Conservation (phyloP, 2,329 filamentous ascomycete genomes). For the Penicillium polonicum region DNA sequence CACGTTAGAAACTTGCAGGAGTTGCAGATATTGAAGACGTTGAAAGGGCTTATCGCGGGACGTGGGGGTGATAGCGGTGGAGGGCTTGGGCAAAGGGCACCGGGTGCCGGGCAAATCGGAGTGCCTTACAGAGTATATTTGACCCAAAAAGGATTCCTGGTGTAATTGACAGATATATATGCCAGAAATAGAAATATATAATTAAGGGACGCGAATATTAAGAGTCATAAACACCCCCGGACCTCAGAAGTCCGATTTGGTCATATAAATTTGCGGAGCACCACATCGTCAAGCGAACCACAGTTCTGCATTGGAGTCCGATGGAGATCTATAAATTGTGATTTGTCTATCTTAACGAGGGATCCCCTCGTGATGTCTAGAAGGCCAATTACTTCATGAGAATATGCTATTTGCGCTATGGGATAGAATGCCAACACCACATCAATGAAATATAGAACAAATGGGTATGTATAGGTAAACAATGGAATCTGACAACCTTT, state of each 20-base stretch:
- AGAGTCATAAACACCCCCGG: conserved; percentile 14
- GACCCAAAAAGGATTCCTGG: not conserved
- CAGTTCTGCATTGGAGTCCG: conserved; percentile 9
- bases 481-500: conserved; percentile 4
- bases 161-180: not conserved
- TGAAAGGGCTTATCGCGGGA: conserved; percentile 18
- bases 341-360: conserved; percentile 10
- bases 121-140: not conserved
- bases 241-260: conserved; percentile 21
- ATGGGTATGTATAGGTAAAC: conserved; percentile 19
- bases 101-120: not conserved
- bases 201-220: not conserved
- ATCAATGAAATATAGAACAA: conserved; percentile 12
- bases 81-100: not conserved
- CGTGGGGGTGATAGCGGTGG: conserved; percentile 18
- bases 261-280: conserved; percentile 5
- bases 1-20: not conserved
- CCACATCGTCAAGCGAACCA: conserved; percentile 18
- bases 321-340: conserved; percentile 8
- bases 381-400: not conserved
- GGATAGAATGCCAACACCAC: not conserved
- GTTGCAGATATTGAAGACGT: conserved; percentile 3
- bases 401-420: conserved; percentile 1
- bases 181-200: not conserved
- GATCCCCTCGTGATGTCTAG: not conserved